phyloP scores from a whole-genome alignment of 805 yeast genomes.

The Saccharomycopsis capsularis region DNA sequence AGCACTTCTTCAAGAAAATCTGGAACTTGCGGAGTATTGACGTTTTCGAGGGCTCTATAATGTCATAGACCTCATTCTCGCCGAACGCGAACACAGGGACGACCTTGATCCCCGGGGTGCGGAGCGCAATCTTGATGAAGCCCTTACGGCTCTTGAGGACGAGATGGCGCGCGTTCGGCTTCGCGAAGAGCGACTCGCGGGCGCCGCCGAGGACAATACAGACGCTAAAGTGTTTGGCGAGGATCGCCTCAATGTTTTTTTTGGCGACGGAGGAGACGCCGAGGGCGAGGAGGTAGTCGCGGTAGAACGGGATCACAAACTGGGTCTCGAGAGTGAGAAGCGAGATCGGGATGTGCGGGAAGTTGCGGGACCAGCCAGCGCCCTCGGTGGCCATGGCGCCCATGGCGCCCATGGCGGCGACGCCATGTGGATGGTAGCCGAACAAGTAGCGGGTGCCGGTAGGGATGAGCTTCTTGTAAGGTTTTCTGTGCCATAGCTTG shows the following conservation, averaged over 20 bases:
- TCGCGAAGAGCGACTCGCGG: slow-evolving; percentile 70
- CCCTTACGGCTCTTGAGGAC: slow-evolving; percentile 79
- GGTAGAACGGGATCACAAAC: slow-evolving; percentile 73
- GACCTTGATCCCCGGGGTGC: slow-evolving; percentile 64
- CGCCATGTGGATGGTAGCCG: slow-evolving; percentile 96
- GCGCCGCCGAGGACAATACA: slow-evolving; percentile 96
- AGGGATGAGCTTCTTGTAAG: slow-evolving; percentile 12
- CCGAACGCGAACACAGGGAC: slow-evolving; percentile 93
- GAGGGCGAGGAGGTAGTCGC: slow-evolving; percentile 75
- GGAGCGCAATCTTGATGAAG: slow-evolving; percentile 79
- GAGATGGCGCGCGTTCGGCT: slow-evolving; percentile 53
- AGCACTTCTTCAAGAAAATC: slow-evolving; percentile 57
- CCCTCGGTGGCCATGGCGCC: slow-evolving; percentile 83
- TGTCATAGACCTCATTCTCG: slow-evolving; percentile 61
- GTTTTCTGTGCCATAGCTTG: slow-evolving; percentile 3
- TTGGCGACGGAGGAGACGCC: slow-evolving; percentile 85
- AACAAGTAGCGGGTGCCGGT: slow-evolving; percentile 76
- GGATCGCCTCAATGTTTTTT: slow-evolving; percentile 57
- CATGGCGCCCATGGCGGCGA: slow-evolving; percentile 84
- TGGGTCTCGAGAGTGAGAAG: slow-evolving; percentile 78
- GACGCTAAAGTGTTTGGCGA: slow-evolving; percentile 62
- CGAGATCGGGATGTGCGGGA: slow-evolving; percentile 80
- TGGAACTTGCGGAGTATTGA: slow-evolving; percentile 54
- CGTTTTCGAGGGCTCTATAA: slow-evolving; percentile 37
- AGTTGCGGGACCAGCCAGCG: slow-evolving; percentile 53